A percentile compares a stretch with the other conserved stretches of the same genome.
Conservation (phyloP, 139 green algal genomes). For the Microglena sp. region DNA sequence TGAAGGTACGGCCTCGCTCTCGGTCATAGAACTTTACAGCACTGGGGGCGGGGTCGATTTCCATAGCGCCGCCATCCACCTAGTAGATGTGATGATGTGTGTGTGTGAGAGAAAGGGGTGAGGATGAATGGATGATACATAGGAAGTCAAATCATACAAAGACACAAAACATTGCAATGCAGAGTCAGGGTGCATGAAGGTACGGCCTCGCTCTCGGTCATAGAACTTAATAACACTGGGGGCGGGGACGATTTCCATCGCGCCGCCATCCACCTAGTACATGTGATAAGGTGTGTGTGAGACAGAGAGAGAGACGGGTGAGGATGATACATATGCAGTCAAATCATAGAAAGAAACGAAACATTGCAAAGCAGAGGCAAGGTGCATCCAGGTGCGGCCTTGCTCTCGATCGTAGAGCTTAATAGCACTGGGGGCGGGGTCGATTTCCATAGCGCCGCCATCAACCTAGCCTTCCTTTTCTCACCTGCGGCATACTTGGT, state of each 20-base stretch:
- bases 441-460: background rate
- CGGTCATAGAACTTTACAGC: slow-evolving; percentile 64
- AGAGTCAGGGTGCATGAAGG: slow-evolving; percentile 87
- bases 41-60: slow-evolving; percentile 3
- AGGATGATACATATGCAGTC: too few relatives aligned
- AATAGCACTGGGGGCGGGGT: slow-evolving; percentile 14
- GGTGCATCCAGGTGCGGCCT: slow-evolving; percentile 88
- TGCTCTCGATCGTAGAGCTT: slow-evolving; percentile 60
- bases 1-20: slow-evolving; percentile 70
- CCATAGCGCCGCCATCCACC: background rate
- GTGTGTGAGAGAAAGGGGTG: too few relatives aligned
- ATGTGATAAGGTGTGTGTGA: background rate
- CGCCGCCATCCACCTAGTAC: slow-evolving; percentile 18
- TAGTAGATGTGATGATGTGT: too few relatives aligned
- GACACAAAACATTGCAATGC: too few relatives aligned
- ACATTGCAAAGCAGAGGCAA: slow-evolving; percentile 34
- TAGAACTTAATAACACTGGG: slow-evolving; percentile 58
- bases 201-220: slow-evolving; percentile 53
- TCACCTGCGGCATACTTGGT: background rate
- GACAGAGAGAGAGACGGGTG: background rate
- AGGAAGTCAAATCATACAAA: background rate
- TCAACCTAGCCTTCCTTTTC: background rate
- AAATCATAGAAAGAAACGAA: too few relatives aligned
- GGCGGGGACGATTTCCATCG: slow-evolving; percentile 18
- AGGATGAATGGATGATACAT: too few relatives aligned